Evolutionary conservation across 2,329 filamentous ascomycete species (phyloP), one percentile per base, ranked within the genome.

Genomic region (Zopfia rhizophila): DNA sequence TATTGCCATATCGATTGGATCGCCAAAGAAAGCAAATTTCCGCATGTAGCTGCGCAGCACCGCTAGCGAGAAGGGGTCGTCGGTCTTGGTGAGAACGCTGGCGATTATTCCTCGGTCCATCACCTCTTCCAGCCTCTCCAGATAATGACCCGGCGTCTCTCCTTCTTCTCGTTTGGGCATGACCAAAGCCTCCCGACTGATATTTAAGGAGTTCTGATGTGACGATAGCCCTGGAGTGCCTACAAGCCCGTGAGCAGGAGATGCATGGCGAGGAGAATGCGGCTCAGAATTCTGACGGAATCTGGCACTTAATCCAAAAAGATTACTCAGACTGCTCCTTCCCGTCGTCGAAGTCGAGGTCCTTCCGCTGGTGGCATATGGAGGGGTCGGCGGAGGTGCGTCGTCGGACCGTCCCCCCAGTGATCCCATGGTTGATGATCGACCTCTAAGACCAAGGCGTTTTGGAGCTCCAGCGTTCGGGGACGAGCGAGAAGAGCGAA

Each of bases 1-100:
- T 54, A 97, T 87, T 2, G 93, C 90, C 91, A 99, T 97, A 68
- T 99, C 94, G 78, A 99, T 93, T 0, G 94, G 94, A 60, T 97
- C 93, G 19, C 91, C 92, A 63, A 97, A 97, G 74, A 97, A 97
- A 39, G 87, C 86, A 71, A 97, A 97, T 14, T 88, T 88, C 40
- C 93, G 86, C 88, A 97, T 97, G 66, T 96, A 97, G 66, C 93
- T 97, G 49, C 93, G 85, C 44, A 99, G 73, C 3, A 96, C 91
- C 1, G 90, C 85, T 48, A 86, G 84, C 33, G 87, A 89, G 69
- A 97, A 99, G 0, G 86, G 75, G 61, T 99, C 93, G 2, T 84
- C 83, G n/a, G 86, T 89, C 65, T 95, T 96, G 13, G 91, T 93
- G 18, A 99, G 75, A 12, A 90, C 85, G 33, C 88, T 89, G 11